Evolutionary conservation across 805 yeast genomes (phyloP).

Genomic region (Yamadazyma akitaensis): DNA sequence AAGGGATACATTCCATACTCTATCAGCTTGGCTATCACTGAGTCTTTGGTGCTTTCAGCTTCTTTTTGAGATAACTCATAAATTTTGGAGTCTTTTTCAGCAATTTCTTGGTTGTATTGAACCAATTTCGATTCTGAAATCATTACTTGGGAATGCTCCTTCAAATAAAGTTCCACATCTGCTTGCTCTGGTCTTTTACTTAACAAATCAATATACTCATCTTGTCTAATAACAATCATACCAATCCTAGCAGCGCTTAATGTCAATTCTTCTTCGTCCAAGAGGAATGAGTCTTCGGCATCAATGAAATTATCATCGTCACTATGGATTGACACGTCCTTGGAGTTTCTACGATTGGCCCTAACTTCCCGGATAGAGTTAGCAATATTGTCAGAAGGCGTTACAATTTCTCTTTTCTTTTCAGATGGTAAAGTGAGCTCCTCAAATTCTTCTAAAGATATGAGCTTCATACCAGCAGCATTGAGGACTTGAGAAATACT

Average conservation of each 20-base stretch:
- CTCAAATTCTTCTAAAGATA: constrained; percentile 4
- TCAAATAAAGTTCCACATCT: constrained; percentile 21
- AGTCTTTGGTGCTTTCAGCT: constrained; percentile 20
- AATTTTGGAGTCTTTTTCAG: constrained; percentile 30
- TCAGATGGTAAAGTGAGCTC: neutral
- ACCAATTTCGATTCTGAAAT: constrained; percentile 27
- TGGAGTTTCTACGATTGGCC: constrained; percentile 12
- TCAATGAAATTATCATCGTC: constrained; percentile 20
- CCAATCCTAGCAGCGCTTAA: constrained; percentile 25
- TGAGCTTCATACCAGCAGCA: constrained; percentile 6
- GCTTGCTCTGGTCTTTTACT: constrained; percentile 14
- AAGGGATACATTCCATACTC: constrained; percentile 32
- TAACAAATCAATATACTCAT: constrained; percentile 18
- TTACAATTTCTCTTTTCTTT: constrained; percentile 1
- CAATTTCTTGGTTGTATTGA: constrained; percentile 22
- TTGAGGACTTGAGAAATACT: neutral
- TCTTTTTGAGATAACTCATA: constrained; percentile 13
- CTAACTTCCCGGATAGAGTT: constrained; percentile 12
- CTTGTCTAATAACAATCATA: constrained; percentile 20
- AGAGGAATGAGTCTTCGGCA: constrained; percentile 28
- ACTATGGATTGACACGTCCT: constrained; percentile 13
- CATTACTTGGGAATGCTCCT: constrained; percentile 17
- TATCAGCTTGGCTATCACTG: constrained; percentile 21
- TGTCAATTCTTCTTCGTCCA: constrained; percentile 25
- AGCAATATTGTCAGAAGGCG: constrained; percentile 10